Evolutionary conservation across 2,329 filamentous ascomycete species (phyloP).

Genomic region (Cyphellophora attinorum): DNA sequence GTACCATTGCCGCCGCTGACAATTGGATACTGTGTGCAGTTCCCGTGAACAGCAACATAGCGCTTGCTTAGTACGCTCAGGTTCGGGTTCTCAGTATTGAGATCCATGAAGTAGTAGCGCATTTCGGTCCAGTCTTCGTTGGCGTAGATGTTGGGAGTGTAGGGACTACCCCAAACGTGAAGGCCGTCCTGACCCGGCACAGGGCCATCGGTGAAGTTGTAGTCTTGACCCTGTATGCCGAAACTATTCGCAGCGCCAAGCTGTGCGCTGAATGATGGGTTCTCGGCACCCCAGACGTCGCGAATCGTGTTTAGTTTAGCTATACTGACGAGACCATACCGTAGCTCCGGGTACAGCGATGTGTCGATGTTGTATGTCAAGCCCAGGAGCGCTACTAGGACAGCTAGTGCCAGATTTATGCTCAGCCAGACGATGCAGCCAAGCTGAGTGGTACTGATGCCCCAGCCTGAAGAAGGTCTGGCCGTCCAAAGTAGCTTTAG

Average conservation of each 20-base stretch:
- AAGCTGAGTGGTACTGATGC: conserved; percentile 13
- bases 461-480: conserved; percentile 3
- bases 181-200: conserved; percentile 7
- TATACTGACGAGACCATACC: conserved; percentile 94
- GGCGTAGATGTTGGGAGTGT: conserved; percentile 10
- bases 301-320: conserved; percentile 79
- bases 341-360: conserved; percentile 45
- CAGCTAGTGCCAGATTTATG: conserved; percentile 12
- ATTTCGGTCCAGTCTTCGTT: conserved; percentile 7
- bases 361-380: conserved; percentile 17
- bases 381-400: conserved; percentile 16
- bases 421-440: conserved; percentile 13
- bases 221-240: conserved; percentile 15
- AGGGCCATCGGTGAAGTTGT: conserved; percentile 7
- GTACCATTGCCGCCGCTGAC: conserved; percentile 9
- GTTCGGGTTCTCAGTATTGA: conserved; percentile 6
- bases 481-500: conserved; percentile 12
- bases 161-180: conserved; percentile 8
- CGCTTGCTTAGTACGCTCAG: conserved; percentile 10
- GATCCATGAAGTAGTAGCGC: conserved; percentile 13
- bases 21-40: conserved; percentile 6
- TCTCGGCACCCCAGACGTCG: conserved; percentile 9
- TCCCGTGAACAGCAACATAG: conserved; percentile 8
- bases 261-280: conserved; percentile 8
- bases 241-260: conserved; percentile 13